phyloP scores from a whole-genome alignment of 1,139 yeast genomes.

The Arxiozyma heterogenica region DNA sequence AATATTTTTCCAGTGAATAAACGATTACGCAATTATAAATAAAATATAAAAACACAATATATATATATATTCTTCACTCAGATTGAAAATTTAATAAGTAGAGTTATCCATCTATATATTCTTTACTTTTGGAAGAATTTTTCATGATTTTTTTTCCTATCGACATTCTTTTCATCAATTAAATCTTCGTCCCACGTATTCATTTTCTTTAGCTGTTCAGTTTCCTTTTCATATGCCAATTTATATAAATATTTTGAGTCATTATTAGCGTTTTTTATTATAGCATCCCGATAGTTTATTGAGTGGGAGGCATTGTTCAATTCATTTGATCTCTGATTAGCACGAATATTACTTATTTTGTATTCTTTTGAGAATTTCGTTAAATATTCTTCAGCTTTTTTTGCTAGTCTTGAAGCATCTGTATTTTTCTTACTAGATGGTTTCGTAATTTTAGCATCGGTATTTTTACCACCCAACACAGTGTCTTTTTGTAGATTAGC shows the following conservation, averaged over 20 bases:
- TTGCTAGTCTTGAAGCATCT: not conserved
- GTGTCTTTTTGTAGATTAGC: not conserved
- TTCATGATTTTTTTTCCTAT: conserved; percentile 8
- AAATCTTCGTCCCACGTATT: too few relatives aligned
- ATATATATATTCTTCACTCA: too few relatives aligned
- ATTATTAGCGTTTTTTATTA: not conserved
- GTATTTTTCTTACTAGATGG: not conserved
- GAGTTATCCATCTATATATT: too few relatives aligned
- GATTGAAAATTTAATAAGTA: too few relatives aligned
- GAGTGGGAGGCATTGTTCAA: not conserved
- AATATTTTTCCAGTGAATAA: too few relatives aligned
- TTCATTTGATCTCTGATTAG: not conserved
- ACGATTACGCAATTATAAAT: too few relatives aligned
- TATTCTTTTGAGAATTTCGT: not conserved
- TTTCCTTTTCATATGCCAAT: not conserved
- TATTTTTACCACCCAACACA: not conserved
- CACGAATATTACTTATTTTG: not conserved
- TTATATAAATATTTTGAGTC: not conserved
- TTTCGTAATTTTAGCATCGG: not conserved
- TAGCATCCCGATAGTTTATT: not conserved
- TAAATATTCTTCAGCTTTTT: not conserved
- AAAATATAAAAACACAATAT: too few relatives aligned
- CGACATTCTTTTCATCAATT: too few relatives aligned
- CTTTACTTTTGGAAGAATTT: too few relatives aligned
- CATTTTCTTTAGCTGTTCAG: conserved; percentile 4